These are phyloP conservation scores for Solanum sejunctum DNA, from an alignment of 257 asterid species.

Conservation along the genomic window DNA sequence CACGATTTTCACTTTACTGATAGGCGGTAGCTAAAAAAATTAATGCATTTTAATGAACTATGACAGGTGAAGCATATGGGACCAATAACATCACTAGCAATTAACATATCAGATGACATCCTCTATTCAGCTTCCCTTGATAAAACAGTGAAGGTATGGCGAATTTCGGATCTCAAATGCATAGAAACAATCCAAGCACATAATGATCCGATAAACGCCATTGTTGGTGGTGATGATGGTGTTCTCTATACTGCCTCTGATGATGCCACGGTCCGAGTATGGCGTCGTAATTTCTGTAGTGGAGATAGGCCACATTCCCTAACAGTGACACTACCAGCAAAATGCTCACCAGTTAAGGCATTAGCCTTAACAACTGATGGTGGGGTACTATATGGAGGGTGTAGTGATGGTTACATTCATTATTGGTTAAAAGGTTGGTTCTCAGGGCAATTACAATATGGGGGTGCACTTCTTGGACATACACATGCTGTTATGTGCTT, in stretches of 20 bases:
- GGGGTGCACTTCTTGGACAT: conserved; percentile 85
- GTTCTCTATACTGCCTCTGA: conserved; percentile 87
- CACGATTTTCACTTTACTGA: neutral
- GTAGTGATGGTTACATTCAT: conserved; percentile 86
- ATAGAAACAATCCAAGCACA: conserved; percentile 94
- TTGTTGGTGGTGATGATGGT: conserved; percentile 75
- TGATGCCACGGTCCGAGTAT: conserved; percentile 78
- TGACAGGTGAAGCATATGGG: conserved; percentile 64
- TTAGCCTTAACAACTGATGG: conserved; percentile 50
- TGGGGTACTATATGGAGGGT: conserved; percentile 68
- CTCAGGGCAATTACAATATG: conserved; percentile 81
- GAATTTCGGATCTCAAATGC: conserved; percentile 77
- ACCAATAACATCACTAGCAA: conserved; percentile 71
- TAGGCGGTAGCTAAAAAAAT: neutral
- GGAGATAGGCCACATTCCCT: conserved; percentile 74
- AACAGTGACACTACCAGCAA: conserved; percentile 72
- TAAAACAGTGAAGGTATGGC: conserved; percentile 75
- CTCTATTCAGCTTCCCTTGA: conserved; percentile 76
- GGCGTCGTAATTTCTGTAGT: conserved; percentile 84
- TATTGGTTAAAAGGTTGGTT: conserved; percentile 88
- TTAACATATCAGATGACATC: conserved; percentile 66
- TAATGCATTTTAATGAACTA: neutral
- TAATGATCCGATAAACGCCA: conserved; percentile 65
- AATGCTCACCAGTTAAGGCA: conserved; percentile 77
- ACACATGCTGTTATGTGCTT: conserved; percentile 83